Evolutionary conservation across 768 basidiomycete species (phyloP).

Genomic region (Russula sp.): DNA sequence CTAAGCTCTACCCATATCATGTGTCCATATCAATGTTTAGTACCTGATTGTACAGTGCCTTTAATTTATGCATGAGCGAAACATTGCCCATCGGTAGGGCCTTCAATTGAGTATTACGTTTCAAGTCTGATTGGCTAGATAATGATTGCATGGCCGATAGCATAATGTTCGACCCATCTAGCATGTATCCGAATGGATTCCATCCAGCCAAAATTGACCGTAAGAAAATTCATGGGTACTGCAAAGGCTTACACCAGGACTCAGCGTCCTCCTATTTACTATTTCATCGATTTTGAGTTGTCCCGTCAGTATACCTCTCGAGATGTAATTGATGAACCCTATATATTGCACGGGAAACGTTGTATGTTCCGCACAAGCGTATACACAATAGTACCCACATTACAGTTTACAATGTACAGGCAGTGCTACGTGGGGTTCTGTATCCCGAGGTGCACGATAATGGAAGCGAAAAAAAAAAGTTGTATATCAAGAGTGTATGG

Average conservation of each 20-base stretch:
- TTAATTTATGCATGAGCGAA: constrained; percentile 24
- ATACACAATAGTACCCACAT: too few relatives aligned
- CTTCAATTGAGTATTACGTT: too few relatives aligned
- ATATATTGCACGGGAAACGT: constrained; percentile 32
- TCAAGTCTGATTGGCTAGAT: not conserved
- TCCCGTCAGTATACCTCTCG: constrained; percentile 25
- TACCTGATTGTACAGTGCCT: constrained; percentile 20
- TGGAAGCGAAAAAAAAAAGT: too few relatives aligned
- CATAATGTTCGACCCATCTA: constrained; percentile 26
- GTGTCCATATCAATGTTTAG: not conserved
- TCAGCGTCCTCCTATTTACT: constrained; percentile 25
- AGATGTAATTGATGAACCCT: constrained; percentile 25
- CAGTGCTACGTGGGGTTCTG: too few relatives aligned
- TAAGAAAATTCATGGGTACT: constrained; percentile 23
- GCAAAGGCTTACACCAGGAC: constrained; percentile 25
- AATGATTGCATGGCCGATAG: constrained; percentile 18
- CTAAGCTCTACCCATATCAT: too few relatives aligned
- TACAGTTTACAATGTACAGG: too few relatives aligned
- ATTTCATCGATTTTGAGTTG: constrained; percentile 27
- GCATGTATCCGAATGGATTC: constrained; percentile 26
- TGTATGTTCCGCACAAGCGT: too few relatives aligned
- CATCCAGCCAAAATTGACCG: constrained; percentile 23
- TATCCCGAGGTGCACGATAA: too few relatives aligned
- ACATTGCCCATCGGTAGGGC: too few relatives aligned
- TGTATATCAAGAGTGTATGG: too few relatives aligned